A percentile compares a stretch with the other conserved stretches of the same genome.
These are phyloP conservation scores for Apophysomyces elegans DNA, from an alignment of 371 early-diverging fungal species.

Conservation along the genomic window DNA sequence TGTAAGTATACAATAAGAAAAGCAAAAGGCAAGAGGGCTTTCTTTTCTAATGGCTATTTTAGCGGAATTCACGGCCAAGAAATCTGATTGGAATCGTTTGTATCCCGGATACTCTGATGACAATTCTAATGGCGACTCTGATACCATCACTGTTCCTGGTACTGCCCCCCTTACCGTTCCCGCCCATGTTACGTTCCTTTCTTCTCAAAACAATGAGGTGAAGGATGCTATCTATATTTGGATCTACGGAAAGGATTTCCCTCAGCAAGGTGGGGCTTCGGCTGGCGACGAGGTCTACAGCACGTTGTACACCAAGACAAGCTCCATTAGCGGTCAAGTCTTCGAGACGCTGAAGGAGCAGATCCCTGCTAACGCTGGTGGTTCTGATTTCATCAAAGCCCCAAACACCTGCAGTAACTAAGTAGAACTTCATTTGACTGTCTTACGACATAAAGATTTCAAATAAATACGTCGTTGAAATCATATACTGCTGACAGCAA, in stretches of 20 bases:
- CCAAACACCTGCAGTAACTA: neutral
- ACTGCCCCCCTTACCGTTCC: neutral
- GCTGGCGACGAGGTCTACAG: neutral
- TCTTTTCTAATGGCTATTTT: neutral
- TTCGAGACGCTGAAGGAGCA: neutral
- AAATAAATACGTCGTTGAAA: no score
- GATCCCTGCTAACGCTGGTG: neutral
- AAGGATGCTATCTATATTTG: neutral
- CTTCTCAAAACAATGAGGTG: neutral
- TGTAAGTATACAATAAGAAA: neutral
- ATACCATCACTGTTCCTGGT: neutral
- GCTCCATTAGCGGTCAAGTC: neutral
- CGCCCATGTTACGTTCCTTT: neutral
- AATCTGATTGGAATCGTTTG: neutral
- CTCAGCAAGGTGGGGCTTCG: neutral
- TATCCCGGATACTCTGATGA: neutral
- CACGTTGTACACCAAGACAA: neutral
- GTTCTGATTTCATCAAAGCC: neutral
- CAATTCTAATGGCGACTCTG: neutral
- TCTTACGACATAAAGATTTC: no score
- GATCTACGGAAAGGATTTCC: neutral
- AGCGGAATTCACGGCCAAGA: slow-evolving; percentile 3
- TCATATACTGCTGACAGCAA: no score
- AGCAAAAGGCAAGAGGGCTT: neutral
- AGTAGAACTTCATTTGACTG: no score